Conservation (phyloP, 192 early-diverging fungal species). For the Gigaspora rosea region DNA sequence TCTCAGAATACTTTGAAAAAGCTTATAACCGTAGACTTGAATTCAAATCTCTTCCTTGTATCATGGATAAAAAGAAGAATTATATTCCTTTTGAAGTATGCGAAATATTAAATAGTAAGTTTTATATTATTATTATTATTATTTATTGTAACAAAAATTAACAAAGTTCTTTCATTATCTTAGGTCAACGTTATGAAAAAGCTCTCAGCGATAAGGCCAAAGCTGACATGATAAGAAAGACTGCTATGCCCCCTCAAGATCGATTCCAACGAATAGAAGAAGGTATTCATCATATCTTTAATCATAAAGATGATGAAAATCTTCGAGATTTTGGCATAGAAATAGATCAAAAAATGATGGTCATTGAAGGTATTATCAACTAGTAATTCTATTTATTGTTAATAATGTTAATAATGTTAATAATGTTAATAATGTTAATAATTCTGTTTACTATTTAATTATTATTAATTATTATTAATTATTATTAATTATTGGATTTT, state of each 20-base stretch:
- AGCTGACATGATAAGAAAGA: constrained; percentile 22
- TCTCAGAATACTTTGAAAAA: constrained; percentile 65
- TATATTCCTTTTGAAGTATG: constrained; percentile 24
- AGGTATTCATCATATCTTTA: constrained; percentile 1
- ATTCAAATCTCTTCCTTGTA: constrained; percentile 10
- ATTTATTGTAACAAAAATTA: background rate
- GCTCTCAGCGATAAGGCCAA: background rate
- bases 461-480: background rate
- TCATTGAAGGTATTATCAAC: background rate
- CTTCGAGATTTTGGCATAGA: background rate
- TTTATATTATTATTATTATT: background rate
- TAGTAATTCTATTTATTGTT: background rate
- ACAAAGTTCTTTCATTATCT: background rate
- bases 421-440: no score
- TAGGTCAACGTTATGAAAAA: constrained; percentile 26
- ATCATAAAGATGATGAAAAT: constrained; percentile 18
- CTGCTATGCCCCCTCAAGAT: background rate
- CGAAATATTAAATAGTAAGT: constrained; percentile 7
- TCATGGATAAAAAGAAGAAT: constrained; percentile 10
- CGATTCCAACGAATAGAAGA: constrained; percentile 9
- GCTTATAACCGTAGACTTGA: constrained; percentile 65
- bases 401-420: background rate
- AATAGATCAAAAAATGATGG: background rate
- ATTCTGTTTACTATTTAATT: background rate
- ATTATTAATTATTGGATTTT: background rate